Evolutionary conservation across 2,329 filamentous ascomycete genomes (phyloP).

Genomic region (Drechslerella coelobrocha): DNA sequence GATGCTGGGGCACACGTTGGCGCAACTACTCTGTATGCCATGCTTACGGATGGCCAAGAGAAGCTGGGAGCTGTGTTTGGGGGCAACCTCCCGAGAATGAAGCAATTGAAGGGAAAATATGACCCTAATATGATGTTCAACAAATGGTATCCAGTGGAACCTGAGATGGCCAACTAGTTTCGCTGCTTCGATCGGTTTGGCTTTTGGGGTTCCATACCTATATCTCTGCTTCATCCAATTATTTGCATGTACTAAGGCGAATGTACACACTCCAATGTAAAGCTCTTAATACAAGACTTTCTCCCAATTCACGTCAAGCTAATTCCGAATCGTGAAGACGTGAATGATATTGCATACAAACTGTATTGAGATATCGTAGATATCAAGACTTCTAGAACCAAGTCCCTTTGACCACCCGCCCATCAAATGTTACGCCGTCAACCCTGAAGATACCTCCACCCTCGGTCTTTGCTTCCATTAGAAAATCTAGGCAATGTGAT

Average conservation of each 20-base stretch:
- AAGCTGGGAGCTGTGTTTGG: constrained; percentile 42
- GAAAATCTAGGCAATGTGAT: constrained; percentile 51
- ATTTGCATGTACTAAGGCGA: no score
- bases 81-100: constrained; percentile 56
- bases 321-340: no score
- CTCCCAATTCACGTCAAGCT: no score
- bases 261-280: no score
- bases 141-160: constrained; percentile 60
- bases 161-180: constrained; percentile 11
- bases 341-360: no score
- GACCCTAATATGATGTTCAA: constrained; percentile 62
- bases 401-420: constrained; percentile 50
- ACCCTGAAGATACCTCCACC: constrained; percentile 50
- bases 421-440: constrained; percentile 53
- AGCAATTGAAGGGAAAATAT: constrained; percentile 62
- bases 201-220: no score
- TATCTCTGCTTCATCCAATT: no score
- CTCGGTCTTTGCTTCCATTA: constrained; percentile 11
- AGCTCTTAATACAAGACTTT: no score
- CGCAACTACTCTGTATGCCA: constrained; percentile 45
- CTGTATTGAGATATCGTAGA: no score
- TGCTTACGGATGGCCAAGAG: constrained; percentile 39
- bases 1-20: constrained; percentile 38
- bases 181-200: neutral
- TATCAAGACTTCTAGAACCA: constrained; percentile 42